phyloP scores from a whole-genome alignment of 78 protist species.

The Trichosphaerium sp. region DNA sequence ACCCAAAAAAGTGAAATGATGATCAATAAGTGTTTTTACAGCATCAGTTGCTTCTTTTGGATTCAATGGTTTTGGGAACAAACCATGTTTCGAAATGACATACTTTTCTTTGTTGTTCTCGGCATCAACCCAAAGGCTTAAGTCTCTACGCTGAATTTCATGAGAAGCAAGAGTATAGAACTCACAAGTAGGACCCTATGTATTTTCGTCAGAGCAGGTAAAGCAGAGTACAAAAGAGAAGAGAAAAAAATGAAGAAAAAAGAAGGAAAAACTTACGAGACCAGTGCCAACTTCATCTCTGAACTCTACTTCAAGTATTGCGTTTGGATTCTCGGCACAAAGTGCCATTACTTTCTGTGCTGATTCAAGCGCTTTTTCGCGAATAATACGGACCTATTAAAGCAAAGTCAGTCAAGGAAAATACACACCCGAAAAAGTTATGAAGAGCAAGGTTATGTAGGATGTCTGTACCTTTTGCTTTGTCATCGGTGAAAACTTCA shows the following conservation, averaged over 20 bases:
- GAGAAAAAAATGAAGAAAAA: too few relatives aligned
- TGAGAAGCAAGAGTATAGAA: constrained; percentile 69
- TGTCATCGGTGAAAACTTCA: neutral
- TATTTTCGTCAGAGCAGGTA: too few relatives aligned
- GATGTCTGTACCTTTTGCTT: constrained; percentile 11
- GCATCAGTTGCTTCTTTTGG: constrained; percentile 11
- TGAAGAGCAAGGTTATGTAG: constrained; percentile 67
- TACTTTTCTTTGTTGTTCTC: constrained; percentile 4
- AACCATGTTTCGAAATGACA: constrained; percentile 20
- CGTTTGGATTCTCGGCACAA: constrained; percentile 30
- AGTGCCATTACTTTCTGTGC: constrained; percentile 58
- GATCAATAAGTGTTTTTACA: constrained; percentile 13
- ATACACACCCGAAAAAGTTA: constrained; percentile 33
- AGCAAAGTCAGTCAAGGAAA: neutral
- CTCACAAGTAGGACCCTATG: constrained; percentile 75
- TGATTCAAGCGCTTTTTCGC: constrained; percentile 45
- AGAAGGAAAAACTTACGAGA: neutral
- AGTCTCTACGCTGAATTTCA: constrained; percentile 49
- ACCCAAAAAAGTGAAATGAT: constrained; percentile 47
- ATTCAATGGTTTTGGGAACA: constrained; percentile 50
- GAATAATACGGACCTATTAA: constrained; percentile 40
- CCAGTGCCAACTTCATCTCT: constrained; percentile 59
- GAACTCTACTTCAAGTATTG: constrained; percentile 73
- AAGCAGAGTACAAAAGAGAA: too few relatives aligned
- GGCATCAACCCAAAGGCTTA: constrained; percentile 20